Percentiles rank a stretch among this genome's conserved stretches.
Evolutionary conservation across 2,329 filamentous ascomycete species (phyloP).

Genomic region (Verticillium nubilum): DNA sequence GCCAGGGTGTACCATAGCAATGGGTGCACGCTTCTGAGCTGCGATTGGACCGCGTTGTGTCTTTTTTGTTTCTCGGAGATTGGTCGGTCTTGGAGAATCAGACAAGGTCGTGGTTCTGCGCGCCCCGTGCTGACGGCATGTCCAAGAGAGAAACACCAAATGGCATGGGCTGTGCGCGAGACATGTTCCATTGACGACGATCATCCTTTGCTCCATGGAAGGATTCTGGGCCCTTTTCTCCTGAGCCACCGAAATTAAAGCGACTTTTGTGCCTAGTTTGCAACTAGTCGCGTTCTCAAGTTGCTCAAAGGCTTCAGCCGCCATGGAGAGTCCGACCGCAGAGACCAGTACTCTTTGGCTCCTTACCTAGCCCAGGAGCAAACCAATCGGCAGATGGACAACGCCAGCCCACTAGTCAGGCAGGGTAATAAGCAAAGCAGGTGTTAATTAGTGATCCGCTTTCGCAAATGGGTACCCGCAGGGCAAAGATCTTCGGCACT

Average conservation of each 20-base stretch:
- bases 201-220: background rate
- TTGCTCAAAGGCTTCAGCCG: background rate
- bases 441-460: background rate
- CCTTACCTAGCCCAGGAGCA: background rate
- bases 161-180: background rate
- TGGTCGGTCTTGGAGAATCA: background rate
- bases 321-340: background rate
- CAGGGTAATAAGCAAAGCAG: too few species aligned
- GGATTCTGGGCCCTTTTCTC: background rate
- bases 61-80: background rate
- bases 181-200: background rate
- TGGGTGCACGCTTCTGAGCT: background rate
- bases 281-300: background rate
- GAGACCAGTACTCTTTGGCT: background rate
- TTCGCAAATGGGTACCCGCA: background rate
- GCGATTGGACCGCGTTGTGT: background rate
- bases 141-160: background rate
- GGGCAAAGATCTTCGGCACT: background rate
- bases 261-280: background rate
- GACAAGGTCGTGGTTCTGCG: background rate
- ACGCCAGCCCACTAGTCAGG: background rate
- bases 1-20: background rate
- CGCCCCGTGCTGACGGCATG: background rate
- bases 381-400: background rate
- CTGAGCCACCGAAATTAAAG: background rate